Evolutionary conservation across 2,329 filamentous ascomycete species (phyloP).

Genomic region (Leptographium procerum): DNA sequence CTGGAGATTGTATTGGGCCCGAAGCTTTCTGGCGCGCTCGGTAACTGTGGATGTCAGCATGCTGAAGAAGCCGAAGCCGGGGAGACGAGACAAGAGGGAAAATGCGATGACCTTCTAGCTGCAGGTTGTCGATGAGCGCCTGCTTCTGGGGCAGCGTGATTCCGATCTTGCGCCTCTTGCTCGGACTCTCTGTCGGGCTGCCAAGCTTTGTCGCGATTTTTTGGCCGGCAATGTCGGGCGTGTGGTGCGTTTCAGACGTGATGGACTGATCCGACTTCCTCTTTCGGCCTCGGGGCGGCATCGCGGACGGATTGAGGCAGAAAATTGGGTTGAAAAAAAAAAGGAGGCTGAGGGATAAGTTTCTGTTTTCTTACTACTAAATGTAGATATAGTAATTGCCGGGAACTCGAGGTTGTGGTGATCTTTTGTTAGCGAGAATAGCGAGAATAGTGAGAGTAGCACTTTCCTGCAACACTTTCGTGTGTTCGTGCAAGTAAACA

Average conservation of each 20-base stretch:
- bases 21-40: conserved; percentile 74
- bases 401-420: not conserved
- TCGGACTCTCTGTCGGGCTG: conserved; percentile 41
- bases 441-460: no score
- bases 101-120: conserved; percentile 79
- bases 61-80: not conserved
- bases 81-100: conserved; percentile 3
- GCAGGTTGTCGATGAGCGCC: conserved; percentile 76
- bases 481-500: conserved; percentile 11
- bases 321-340: no score
- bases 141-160: conserved; percentile 69
- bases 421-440: not conserved
- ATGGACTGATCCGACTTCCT: conserved; percentile 30
- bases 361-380: not conserved
- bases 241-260: conserved; percentile 16
- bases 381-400: not conserved
- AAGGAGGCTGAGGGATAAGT: not conserved
- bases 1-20: conserved; percentile 81
- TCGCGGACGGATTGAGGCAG: conserved; percentile 17
- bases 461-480: not conserved
- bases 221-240: conserved; percentile 14
- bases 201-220: conserved; percentile 22
- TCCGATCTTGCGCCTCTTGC: conserved; percentile 47
- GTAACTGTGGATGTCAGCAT: conserved; percentile 50
- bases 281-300: conserved; percentile 37